Evolutionary conservation across 2,329 filamentous ascomycete genomes (phyloP).

Genomic region (Colletotrichum godetiae): DNA sequence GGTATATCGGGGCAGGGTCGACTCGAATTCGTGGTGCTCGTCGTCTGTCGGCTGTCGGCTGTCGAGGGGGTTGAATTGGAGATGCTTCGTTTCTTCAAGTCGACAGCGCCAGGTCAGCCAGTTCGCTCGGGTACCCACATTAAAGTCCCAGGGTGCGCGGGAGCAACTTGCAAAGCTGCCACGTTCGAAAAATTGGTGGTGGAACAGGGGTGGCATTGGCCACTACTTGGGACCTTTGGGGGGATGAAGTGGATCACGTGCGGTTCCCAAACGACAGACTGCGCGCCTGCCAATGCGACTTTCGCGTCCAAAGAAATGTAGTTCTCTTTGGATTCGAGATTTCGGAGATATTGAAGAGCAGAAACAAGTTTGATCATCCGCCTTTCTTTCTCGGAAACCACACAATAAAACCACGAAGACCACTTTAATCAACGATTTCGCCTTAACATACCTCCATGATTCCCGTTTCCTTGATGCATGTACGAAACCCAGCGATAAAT

Average conservation of each 20-base stretch:
- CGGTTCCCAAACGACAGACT: not conserved
- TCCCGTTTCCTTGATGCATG: constrained; percentile 17
- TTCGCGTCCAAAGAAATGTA: constrained; percentile 8
- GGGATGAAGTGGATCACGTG: constrained; percentile 28
- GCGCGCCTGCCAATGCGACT: constrained; percentile 14
- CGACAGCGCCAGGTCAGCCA: constrained; percentile 32
- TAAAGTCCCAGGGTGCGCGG: constrained; percentile 35
- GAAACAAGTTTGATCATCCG: not conserved
- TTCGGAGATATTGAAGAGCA: not conserved
- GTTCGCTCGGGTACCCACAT: constrained; percentile 30
- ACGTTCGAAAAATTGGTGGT: constrained; percentile 58
- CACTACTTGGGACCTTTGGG: not conserved
- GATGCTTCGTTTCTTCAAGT: constrained; percentile 31
- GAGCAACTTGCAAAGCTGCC: constrained; percentile 55
- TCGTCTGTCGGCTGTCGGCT: constrained; percentile 4
- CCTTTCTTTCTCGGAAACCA: not conserved
- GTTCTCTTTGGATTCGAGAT: not conserved
- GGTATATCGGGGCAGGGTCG: not conserved
- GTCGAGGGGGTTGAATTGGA: constrained; percentile 15
- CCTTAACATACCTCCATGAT: constrained; percentile 1
- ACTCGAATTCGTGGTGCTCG: constrained; percentile 9
- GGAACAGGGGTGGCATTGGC: constrained; percentile 41
- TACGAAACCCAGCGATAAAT: not conserved
- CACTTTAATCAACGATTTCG: not conserved
- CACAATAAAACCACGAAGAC: not conserved